Percentiles rank a stretch among this genome's conserved stretches.
Evolutionary conservation across 2,329 filamentous ascomycete species (phyloP).

Genomic region (Aspergillus clavatus): DNA sequence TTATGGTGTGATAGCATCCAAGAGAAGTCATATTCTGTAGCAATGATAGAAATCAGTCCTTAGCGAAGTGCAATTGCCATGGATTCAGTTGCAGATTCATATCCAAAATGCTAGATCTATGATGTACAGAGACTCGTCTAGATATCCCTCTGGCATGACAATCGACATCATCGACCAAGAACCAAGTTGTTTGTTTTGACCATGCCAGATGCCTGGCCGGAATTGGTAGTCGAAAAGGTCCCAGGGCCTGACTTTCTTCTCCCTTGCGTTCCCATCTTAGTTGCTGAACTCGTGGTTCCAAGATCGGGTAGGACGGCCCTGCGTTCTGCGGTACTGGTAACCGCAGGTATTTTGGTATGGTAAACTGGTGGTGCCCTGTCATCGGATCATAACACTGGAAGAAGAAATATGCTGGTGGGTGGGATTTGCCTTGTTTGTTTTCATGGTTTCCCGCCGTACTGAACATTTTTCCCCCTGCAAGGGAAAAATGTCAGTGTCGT

Average conservation of each 20-base stretch:
- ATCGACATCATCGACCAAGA: background rate
- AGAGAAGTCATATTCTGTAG: too few species aligned
- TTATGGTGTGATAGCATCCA: too few species aligned
- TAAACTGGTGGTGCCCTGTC: background rate
- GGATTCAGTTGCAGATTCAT: too few species aligned
- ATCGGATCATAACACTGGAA: constrained; percentile 11
- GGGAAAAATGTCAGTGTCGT: constrained; percentile 2
- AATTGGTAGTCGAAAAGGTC: constrained; percentile 10
- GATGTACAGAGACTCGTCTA: too few species aligned
- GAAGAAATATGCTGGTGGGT: constrained; percentile 11
- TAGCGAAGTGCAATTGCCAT: too few species aligned
- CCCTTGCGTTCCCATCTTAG: constrained; percentile 18
- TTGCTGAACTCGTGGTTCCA: constrained; percentile 17
- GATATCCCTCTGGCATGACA: background rate
- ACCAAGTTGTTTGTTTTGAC: constrained; percentile 13
- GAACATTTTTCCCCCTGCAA: constrained; percentile 9
- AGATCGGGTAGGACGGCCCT: constrained; percentile 17
- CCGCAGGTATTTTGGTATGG: background rate
- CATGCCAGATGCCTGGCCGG: constrained; percentile 15
- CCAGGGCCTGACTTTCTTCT: too few species aligned
- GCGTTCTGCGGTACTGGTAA: constrained; percentile 6
- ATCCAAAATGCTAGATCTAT: background rate
- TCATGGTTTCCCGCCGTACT: background rate
- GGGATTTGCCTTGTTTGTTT: constrained; percentile 10
- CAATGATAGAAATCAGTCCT: too few species aligned